A percentile compares a stretch with the other conserved stretches of the same genome.
These are phyloP conservation scores for Ocimum tenuiflorum DNA, from an alignment of 257 asterid genomes.

Conservation along the genomic window DNA sequence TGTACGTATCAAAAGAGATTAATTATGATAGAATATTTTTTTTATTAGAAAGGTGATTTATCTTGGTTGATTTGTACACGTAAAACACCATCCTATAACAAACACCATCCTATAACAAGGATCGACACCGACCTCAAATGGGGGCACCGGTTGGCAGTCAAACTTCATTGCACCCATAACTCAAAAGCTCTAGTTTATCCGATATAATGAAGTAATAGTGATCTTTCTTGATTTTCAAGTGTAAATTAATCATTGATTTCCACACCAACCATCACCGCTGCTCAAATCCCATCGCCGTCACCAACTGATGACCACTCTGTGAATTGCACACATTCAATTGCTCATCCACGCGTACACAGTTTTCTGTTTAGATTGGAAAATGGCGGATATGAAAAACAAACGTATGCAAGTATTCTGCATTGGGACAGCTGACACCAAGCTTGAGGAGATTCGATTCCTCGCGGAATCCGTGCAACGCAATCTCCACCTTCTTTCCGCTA, in stretches of 20 bases:
- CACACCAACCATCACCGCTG: not conserved
- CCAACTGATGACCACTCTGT: not conserved
- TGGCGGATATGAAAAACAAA: constrained; percentile 15
- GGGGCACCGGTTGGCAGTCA: too few relatives aligned
- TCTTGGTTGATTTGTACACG: too few relatives aligned
- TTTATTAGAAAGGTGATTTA: too few relatives aligned
- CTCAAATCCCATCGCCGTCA: not conserved
- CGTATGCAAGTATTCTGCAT: constrained; percentile 49
- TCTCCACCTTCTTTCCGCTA: constrained; percentile 41
- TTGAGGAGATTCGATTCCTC: constrained; percentile 63
- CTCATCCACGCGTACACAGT: not conserved
- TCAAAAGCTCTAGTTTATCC: too few relatives aligned
- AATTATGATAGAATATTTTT: too few relatives aligned
- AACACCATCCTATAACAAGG: too few relatives aligned
- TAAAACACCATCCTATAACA: too few relatives aligned
- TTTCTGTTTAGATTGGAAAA: not conserved
- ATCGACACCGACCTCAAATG: too few relatives aligned
- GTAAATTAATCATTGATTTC: not conserved
- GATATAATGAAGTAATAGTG: too few relatives aligned
- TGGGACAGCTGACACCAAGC: constrained; percentile 88
- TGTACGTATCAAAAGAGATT: too few relatives aligned
- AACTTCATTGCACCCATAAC: too few relatives aligned
- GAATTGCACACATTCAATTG: not conserved
- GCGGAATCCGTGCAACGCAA: constrained; percentile 45
- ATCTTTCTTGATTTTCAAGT: not conserved